These are phyloP conservation scores for Gynochthodes officinalis DNA, from an alignment of 257 asterid genomes.

Conservation along the genomic window DNA sequence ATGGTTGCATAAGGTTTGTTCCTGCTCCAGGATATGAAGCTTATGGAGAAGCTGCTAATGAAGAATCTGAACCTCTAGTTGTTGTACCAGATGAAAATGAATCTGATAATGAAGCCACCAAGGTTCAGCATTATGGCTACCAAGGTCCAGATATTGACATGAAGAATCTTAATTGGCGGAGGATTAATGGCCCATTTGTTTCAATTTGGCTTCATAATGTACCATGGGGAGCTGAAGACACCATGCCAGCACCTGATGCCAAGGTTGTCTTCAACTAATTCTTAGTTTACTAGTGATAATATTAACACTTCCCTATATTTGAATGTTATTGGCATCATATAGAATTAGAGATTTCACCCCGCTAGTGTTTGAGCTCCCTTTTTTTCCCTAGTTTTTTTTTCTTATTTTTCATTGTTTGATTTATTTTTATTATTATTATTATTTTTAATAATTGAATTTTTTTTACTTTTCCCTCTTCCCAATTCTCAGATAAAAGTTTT, in stretches of 20 bases:
- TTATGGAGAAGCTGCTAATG: slow-evolving; percentile 58
- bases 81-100: slow-evolving; percentile 31
- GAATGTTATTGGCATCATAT: neutral
- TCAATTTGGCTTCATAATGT: slow-evolving; percentile 98
- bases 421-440: too few relatives aligned
- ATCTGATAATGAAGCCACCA: slow-evolving; percentile 20
- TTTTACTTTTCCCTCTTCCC: neutral
- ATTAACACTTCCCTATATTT: neutral
- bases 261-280: slow-evolving; percentile 50
- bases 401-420: neutral
- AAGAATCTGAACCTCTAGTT: slow-evolving; percentile 27
- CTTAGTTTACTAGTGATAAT: neutral
- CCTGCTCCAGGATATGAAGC: slow-evolving; percentile 65
- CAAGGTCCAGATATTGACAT: slow-evolving; percentile 60
- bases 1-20: slow-evolving; percentile 65
- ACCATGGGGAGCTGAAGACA: slow-evolving; percentile 90
- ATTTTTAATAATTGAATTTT: neutral
- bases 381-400: neutral
- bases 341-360: neutral
- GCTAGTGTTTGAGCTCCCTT: too few relatives aligned
- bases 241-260: slow-evolving; percentile 95
- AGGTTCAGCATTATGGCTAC: slow-evolving; percentile 39
- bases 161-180: slow-evolving; percentile 67
- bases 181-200: slow-evolving; percentile 83
- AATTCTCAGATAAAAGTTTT: neutral